Base-by-base conservation (phyloP, 2,329 filamentous ascomycete species). In the Ophiostoma novo-ulmi region DNA sequence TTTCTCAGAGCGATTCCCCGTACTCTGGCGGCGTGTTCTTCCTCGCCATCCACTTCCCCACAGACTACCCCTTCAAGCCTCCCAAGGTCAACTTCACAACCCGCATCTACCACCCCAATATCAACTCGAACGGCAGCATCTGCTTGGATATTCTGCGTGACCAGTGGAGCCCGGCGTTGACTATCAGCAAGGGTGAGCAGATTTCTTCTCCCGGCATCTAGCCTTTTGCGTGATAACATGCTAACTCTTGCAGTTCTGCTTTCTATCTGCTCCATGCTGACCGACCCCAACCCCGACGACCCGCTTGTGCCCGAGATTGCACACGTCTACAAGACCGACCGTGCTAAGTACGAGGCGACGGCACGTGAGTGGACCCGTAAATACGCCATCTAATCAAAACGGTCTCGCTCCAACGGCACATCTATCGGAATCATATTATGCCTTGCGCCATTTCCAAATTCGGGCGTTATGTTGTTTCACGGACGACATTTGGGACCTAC, bases 1-100 rank as follows among this genome's bases (percentile, higher is more conserved):
- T 11, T 20, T 17, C 13, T 5, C 20, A 96, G 93, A 87, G 91
- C 81, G 95, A 98, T 82, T 97, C 93, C 79, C 95, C 95, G 81
- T 99, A 98, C 87, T 93, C 94, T 68, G 94, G 94, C 81, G 95
- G 95, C 79, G 94, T 99, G 77, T 99, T 99, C 88, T 99, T 99
- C 89, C 88, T 99, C 76, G 90, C 91, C 77, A 99, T 99, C 80
- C 93, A 97, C 84, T 98, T 99, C 87, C 95, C 95, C 76, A 99
- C 95, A 87, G 95, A 99, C 87, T 99, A 99, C 84, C 95, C 95
- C 61, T 99, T 99, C 88, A 99, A 99, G 91, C 95, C 95, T 74
- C 95, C 95, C 77, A 99, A 99, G 89, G 94, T 99, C 83, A 97
- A 97, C 91, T 99, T 99, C 88, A 98, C 93, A 77, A 99, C 95